Base-by-base conservation (phyloP, 1,139 yeast species). In the Tardiomyces blankii region DNA sequence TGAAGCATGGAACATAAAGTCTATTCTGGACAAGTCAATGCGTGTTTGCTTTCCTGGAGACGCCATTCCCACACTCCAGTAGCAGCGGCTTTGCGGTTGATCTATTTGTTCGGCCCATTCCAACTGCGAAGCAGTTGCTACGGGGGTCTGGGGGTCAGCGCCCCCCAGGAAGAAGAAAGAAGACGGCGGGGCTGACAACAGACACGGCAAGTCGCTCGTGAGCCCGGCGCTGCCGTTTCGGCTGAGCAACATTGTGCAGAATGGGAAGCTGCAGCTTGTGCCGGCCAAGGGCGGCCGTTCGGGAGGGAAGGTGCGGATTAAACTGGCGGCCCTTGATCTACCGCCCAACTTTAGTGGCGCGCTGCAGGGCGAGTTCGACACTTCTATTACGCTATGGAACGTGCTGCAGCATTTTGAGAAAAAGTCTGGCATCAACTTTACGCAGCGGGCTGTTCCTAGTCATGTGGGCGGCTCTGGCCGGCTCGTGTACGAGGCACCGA, bases 191-290 rank as follows among this genome's bases (percentile, higher is more conserved):
- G 7, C 18, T 19, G 7, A 25, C 40, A 13, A 7, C 14, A 14
- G 53, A 28, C 44, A 46, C 41, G 46, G 48, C 12, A 42, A 48
- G 35, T 40, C 48, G 5, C 41, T 45, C n/a, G 42, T 60, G 16
- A 53, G 56, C 25, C 54, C 51, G 8, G 49, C 61, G 7, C 47
- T 55, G 14, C 63, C 64, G 18, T 46, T 58, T 42, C 46, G 64
- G 27, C 48, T 60, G 32, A 56, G 58, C 32, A 55, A 52, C 39
- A 42, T 60, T 30, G 58, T 57, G 18, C 52, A 57, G 21, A 60
- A 60, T 43, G 55, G 64, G 7, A 59, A 57, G 43, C 41, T 60
- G 27, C 61, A 58, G 33, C 52, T 60, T 12, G 54, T 50, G 7
- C 46, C 48, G 3, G 53, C 49, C 8, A 48, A 45, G 19, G 44